Evolutionary conservation across 139 green algal genomes (phyloP), one percentile per base, ranked within the genome.

Genomic region (Tetradesmus lagerheimii): DNA sequence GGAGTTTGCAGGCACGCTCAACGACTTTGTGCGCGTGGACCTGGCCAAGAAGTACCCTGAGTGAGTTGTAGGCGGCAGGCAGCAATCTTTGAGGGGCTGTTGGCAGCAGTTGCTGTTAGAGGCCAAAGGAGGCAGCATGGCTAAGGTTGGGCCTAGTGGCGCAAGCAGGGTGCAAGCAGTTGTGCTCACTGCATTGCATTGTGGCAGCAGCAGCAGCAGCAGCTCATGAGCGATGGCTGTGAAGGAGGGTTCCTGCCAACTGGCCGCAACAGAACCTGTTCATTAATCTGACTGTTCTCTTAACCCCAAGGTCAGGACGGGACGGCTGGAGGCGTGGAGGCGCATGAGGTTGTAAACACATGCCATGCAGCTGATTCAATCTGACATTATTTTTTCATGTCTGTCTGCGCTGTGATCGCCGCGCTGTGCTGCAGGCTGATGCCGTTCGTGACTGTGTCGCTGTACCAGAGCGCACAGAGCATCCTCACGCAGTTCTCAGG

Each of bases 21-120:
- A 80, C 38, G 96, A 99, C 91, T 97, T 97, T 76, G 45, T 98
- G 67, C 79, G 91, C 27, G 77, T 91, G 4, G 95, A 97, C 67
- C 90, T 97, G 38, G 53, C 37, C 29, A 84, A 80, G 34, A 96
- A 96, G 83, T 97, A 96, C 82, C 94, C 93, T 8, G 87, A 91
- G 86, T 88, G 39, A 80, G 64, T 80, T 6, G 38, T 45, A 8
- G 71, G 25, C 29, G 23, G 12, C 27, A 9, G 25, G 64, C 64
- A 31, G 25, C 25, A 35, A 9, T 38, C 1, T 12, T 15, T 35
- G 38, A 18, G 23, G 1, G 15, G 66, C 18, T 34, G 66, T 5
- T 37, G 15, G 20, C 66, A 77, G 66, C 15, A 77, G 5, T 1
- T 77, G 27, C 16, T 77, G 66, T 14, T 29, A 8, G 43, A 50